Conservation (phyloP, 208 protist genomes). For the Leishmania gerbilli region DNA sequence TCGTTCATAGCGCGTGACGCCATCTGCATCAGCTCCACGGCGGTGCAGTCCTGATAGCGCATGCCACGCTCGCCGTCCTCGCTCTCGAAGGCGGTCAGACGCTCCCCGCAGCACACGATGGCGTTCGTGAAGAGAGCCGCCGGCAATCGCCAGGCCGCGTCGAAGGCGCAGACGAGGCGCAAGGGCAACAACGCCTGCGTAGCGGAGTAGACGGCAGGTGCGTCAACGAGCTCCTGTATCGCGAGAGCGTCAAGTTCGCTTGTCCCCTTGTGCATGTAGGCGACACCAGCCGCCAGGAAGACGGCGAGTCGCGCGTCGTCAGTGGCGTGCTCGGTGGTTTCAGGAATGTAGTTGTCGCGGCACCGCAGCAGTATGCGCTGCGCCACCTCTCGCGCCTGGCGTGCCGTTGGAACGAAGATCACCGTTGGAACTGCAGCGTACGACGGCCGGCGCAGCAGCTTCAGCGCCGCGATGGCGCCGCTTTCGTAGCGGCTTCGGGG, state of each 20-base stretch:
- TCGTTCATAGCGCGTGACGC: constrained; percentile 68
- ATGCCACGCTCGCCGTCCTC: constrained; percentile 28
- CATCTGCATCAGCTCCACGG: constrained; percentile 79
- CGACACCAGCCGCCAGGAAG: constrained; percentile 71
- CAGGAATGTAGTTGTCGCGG: constrained; percentile 71
- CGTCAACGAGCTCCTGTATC: constrained; percentile 59
- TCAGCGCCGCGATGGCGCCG: constrained; percentile 51
- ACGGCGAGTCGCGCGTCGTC: constrained; percentile 57
- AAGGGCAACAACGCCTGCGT: constrained; percentile 62
- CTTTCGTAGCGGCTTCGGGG: constrained; percentile 67
- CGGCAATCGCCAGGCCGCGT: constrained; percentile 78
- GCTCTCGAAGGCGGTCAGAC: constrained; percentile 26
- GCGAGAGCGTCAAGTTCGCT: constrained; percentile 60
- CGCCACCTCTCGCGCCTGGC: constrained; percentile 66
- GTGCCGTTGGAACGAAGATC: constrained; percentile 69
- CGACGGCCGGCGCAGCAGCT: constrained; percentile 53
- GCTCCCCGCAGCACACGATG: constrained; percentile 78
- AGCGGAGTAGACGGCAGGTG: constrained; percentile 46
- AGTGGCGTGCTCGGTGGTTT: constrained; percentile 21
- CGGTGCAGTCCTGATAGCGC: constrained; percentile 51
- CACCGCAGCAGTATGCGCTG: constrained; percentile 75
- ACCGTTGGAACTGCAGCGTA: constrained; percentile 63
- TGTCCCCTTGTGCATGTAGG: constrained; percentile 74
- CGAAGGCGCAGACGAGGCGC: constrained; percentile 77
- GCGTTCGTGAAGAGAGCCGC: constrained; percentile 69